These are phyloP conservation scores for Apiospora aurea DNA, from an alignment of 2,329 filamentous ascomycete species.

Conservation along the genomic window DNA sequence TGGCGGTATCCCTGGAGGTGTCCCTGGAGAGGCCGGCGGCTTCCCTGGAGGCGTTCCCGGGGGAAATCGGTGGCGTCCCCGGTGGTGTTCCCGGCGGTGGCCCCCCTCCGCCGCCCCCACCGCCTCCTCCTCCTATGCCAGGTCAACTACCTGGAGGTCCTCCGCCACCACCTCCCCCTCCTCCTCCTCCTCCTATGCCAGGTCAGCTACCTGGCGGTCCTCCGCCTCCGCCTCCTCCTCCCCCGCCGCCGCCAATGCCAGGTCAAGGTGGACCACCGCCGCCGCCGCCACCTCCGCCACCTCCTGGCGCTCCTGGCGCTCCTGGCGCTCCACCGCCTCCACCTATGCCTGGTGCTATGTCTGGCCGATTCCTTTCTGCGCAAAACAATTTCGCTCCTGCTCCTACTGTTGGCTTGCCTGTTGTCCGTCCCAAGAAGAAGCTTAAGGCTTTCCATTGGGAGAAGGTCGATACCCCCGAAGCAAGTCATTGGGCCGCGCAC, in stretches of 20 bases:
- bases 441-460: conserved; percentile 99
- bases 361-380: conserved; percentile 78
- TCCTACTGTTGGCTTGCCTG: conserved; percentile 73
- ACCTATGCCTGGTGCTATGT: conserved; percentile 72
- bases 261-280: conserved; percentile 39
- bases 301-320: conserved; percentile 49
- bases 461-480: conserved; percentile 91
- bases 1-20: background rate
- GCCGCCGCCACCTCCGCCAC: conserved; percentile 56
- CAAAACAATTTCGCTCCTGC: conserved; percentile 61
- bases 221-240: conserved; percentile 48
- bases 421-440: conserved; percentile 96
- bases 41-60: background rate
- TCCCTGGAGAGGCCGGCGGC: background rate
- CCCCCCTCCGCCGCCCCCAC: conserved; percentile 2
- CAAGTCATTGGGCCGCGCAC: conserved; percentile 91
- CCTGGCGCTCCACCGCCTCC: conserved; percentile 57
- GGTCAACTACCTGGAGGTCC: conserved; percentile 31
- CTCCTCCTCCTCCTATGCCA: conserved; percentile 41
- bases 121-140: conserved; percentile 14
- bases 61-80: too few species aligned
- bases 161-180: conserved; percentile 40
- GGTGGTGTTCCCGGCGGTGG: conserved; percentile 27
- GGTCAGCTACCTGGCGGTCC: conserved; percentile 37
- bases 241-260: conserved; percentile 39